Evolutionary conservation across 495 filamentous ascomycete genomes (phyloP), one percentile per base, ranked within the genome.

Genomic region (Diplogelasinospora grovesii): DNA sequence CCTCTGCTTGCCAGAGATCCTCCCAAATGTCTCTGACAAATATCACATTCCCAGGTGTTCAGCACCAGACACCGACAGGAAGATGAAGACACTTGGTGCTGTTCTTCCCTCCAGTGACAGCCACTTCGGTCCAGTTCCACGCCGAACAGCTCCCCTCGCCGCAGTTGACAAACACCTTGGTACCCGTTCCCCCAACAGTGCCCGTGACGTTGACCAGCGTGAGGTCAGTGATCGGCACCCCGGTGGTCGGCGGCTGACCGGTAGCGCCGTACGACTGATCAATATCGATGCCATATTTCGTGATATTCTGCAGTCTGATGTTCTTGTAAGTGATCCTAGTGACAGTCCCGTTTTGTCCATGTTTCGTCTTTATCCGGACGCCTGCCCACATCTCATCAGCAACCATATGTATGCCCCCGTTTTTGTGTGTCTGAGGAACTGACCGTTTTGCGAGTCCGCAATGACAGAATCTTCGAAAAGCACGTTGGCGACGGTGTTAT

Each of bases 191-290:
- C 15, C 49, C 41, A 9, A 79, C 73, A 10, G 63, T 64, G 2
- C 80, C 81, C 0, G 60, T 68, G 15, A 83, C 60, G 36, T 60
- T 61, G 14, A 55, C 38, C n/a, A 84, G 39, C 9, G 68, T 77
- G 8, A 84, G 47, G 22, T 64, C 67, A 10, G 75, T 81, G 46
- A 85, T 81, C 2, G 74, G 69, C 19, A 84, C 71, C 15, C 80
- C 78, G 28, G 50, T 70, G 3, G 80, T 81, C 13, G 80, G 73
- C 3, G 40, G 33, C 10, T 74, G n/a, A 78, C 78, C 19, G 73
- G 79, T 2, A 71, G 77, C 80, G 64, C 75, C 59, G 50, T 84
- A 85, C 56, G 83, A 79, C 60, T 85, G 81, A 61, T 85, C 61
- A 31, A 85, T 75, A 43, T 81, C 66, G 34, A 85, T 75, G 34